Evolutionary conservation across 257 asterid genomes (phyloP).

Genomic region (Paulownia fortunei): DNA sequence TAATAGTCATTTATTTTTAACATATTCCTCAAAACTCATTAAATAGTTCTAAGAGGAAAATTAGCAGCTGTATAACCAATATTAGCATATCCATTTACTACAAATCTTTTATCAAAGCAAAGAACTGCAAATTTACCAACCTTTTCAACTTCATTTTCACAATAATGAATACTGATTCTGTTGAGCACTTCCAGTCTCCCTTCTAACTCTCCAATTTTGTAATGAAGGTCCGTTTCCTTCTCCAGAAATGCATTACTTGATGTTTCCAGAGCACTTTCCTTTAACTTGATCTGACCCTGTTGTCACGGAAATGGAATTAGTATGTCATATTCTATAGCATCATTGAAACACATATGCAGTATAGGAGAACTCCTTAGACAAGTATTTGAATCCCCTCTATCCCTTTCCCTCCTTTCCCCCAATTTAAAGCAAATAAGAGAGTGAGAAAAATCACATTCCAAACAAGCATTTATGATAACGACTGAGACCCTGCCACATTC

Average conservation of each 20-base stretch:
- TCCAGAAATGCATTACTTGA: slow-evolving; percentile 67
- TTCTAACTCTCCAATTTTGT: slow-evolving; percentile 72
- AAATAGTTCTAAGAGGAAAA: neutral
- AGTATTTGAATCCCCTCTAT: neutral
- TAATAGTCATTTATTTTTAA: neutral
- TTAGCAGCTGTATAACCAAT: neutral
- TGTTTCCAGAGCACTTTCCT: slow-evolving; percentile 71
- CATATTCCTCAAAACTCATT: neutral
- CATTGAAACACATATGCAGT: neutral
- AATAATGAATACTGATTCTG: slow-evolving; percentile 44
- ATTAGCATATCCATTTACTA: neutral
- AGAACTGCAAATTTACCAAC: slow-evolving; percentile 43
- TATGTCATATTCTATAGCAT: slow-evolving; percentile 3
- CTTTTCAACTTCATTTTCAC: slow-evolving; percentile 48
- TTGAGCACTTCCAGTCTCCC: slow-evolving; percentile 55
- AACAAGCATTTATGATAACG: neutral
- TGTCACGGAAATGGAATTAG: slow-evolving; percentile 14
- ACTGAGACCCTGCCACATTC: neutral
- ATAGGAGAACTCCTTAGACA: neutral
- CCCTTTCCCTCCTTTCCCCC: neutral
- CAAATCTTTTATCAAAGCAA: slow-evolving; percentile 5
- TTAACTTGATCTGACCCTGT: slow-evolving; percentile 72
- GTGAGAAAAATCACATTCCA: neutral
- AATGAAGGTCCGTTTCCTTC: slow-evolving; percentile 76
- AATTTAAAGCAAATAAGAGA: neutral